These are phyloP conservation scores for Cladobotryum protrusum DNA, from an alignment of 2,329 filamentous ascomycete genomes.

Conservation along the genomic window DNA sequence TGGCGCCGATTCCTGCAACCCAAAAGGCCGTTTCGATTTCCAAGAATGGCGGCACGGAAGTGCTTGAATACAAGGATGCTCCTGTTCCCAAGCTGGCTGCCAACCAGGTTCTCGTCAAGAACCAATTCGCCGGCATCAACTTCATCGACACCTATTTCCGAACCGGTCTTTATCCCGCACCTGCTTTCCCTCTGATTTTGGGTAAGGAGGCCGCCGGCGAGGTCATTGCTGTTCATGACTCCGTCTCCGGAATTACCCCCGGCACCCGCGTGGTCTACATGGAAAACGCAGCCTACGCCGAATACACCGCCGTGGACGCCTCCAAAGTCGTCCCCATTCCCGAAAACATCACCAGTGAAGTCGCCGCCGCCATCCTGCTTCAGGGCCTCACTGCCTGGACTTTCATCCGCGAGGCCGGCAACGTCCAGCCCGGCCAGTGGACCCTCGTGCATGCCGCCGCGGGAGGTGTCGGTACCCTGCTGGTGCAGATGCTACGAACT, in stretches of 20 bases:
- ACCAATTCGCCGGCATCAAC: conserved; percentile 75
- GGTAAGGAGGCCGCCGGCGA: conserved; percentile 75
- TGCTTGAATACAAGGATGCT: conserved; percentile 64
- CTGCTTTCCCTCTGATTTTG: conserved; percentile 63
- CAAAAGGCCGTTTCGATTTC: conserved; percentile 63
- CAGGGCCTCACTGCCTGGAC: conserved; percentile 81
- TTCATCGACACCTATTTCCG: conserved; percentile 93
- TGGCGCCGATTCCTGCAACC: conserved; percentile 68
- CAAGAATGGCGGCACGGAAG: conserved; percentile 60
- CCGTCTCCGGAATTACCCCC: conserved; percentile 47
- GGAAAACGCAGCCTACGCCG: conserved; percentile 42
- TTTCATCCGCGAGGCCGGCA: conserved; percentile 68
- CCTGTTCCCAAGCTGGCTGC: conserved; percentile 60
- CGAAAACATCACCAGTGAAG: conserved; percentile 50
- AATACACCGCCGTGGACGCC: conserved; percentile 50
- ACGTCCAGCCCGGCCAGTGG: conserved; percentile 73
- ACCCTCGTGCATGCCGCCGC: conserved; percentile 80
- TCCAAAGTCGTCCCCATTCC: conserved; percentile 58
- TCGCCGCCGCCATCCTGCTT: conserved; percentile 63
- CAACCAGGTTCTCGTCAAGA: conserved; percentile 74
- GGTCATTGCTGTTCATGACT: conserved; percentile 55
- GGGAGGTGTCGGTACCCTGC: conserved; percentile 69
- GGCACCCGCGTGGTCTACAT: conserved; percentile 72
- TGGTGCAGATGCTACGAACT: conserved; percentile 66
- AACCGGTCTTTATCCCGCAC: conserved; percentile 67